Evolutionary conservation across 345 rosid genomes (phyloP).

Genomic region (Eucalyptus sp.): DNA sequence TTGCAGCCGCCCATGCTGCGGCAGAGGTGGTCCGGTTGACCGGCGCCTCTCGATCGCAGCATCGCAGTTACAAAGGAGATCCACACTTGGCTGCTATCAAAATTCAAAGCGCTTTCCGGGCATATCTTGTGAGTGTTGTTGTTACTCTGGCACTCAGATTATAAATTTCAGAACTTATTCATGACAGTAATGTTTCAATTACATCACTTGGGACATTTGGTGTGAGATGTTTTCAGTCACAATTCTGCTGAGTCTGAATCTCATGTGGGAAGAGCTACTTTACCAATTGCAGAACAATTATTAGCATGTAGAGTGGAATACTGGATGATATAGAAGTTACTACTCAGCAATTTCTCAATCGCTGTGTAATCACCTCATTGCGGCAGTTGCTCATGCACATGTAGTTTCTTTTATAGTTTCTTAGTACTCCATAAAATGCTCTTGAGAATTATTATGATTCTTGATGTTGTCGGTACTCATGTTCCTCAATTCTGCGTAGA

Average conservation of each 20-base stretch:
- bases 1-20: constrained; percentile 82
- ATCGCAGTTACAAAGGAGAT: constrained; percentile 6
- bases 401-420: background rate
- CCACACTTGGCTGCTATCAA: constrained; percentile 43
- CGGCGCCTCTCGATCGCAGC: constrained; percentile 17
- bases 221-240: background rate
- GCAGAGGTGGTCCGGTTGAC: constrained; percentile 86
- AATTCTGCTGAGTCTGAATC: background rate
- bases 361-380: background rate
- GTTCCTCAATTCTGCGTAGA: background rate
- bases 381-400: background rate
- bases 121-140: constrained; percentile 50
- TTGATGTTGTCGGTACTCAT: background rate
- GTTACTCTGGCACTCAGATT: background rate
- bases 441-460: background rate
- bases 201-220: background rate
- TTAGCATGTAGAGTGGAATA: background rate
- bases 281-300: background rate
- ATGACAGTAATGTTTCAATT: background rate
- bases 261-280: background rate
- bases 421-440: background rate
- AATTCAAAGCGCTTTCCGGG: constrained; percentile 77
- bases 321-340: background rate
- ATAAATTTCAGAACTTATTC: background rate
- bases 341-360: background rate